Base-by-base conservation (phyloP, 2,329 filamentous ascomycete genomes). In the Monilinia fructigena region DNA sequence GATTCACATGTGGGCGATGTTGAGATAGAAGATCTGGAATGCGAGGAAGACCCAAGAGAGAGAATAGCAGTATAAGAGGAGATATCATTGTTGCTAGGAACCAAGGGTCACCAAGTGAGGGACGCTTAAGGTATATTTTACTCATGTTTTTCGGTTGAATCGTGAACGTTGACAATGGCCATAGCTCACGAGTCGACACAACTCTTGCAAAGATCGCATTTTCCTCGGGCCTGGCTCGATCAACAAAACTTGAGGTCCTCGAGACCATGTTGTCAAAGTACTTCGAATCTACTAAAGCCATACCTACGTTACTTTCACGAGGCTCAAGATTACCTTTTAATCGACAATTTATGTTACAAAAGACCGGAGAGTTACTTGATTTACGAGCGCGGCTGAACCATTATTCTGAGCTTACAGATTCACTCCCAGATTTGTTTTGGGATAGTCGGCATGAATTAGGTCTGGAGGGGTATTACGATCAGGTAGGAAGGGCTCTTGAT, bases 361-460 rank as follows among this genome's bases (percentile, higher is more conserved):
- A 97, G 79, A 98, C 95, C 0, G 95, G 95, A 68, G 92, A 98
- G 78, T 83, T 99, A 8, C 85, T 98, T 23, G 90, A 89, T 74
- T 87, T 98, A 62, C 89, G 95, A 56, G 94, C 94, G 0, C 93
- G 97, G 74, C 83, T 99, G 59, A 99, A 99, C 76, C 89, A 98
- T 72, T 98, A 98, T 80, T 96, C 92, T 1, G 95, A 98, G 78
- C 85, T 99, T 45, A 98, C 95, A 0, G 95, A 99, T 79, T 92
- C 91, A 23, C 83, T 98, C 23, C 95, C 95, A 0, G 95, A 99
- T 78, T 87, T 98, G 55, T 97, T 99, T 80, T 99, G 95, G 95
- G 95, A 99, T 77, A 90, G 86, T 72, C 86, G 88, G 60, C 90
- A 95, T 73, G 93, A 97, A 77, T 86, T 97, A 2, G 91, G 93